phyloP scores from a whole-genome alignment of 108 stramenopile genomes.

The Nitzschia sp. region DNA sequence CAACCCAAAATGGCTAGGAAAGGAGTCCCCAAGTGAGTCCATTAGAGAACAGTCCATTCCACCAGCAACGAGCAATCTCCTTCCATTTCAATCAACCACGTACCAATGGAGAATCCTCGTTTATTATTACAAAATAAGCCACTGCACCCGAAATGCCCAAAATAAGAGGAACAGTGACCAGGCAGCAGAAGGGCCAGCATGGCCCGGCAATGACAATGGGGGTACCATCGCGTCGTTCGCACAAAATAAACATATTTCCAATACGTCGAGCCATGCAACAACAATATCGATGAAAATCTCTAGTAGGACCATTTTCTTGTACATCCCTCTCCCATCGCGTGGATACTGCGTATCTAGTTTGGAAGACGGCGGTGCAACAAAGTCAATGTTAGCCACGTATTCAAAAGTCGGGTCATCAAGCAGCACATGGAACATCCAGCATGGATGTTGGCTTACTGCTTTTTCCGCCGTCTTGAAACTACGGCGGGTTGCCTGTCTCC shows the following conservation, averaged over 20 bases:
- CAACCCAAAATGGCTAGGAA: constrained; percentile 73
- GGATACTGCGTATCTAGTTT: constrained; percentile 64
- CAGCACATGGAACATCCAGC: no score
- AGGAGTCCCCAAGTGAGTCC: not conserved
- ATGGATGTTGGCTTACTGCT: constrained; percentile 2
- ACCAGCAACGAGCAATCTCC: not conserved
- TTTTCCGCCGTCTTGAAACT: constrained; percentile 6
- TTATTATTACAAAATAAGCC: constrained; percentile 69
- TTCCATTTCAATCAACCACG: constrained; percentile 29
- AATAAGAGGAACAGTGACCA: constrained; percentile 83
- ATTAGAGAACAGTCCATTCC: not conserved
- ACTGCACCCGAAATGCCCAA: constrained; percentile 61
- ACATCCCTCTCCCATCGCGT: constrained; percentile 80
- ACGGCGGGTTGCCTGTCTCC: constrained; percentile 9
- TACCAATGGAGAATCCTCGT: constrained; percentile 65
- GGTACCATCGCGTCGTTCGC: constrained; percentile 70
- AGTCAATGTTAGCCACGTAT: no score
- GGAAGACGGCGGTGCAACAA: no score
- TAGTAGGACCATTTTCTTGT: constrained; percentile 37
- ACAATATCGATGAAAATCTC: constrained; percentile 68
- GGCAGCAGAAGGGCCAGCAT: constrained; percentile 90
- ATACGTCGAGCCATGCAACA: constrained; percentile 84
- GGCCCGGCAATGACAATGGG: constrained; percentile 88
- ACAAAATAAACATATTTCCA: constrained; percentile 84
- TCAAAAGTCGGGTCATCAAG: no score